phyloP scores from a whole-genome alignment of 768 basidiomycete species.

The Cytidiella melzeri region DNA sequence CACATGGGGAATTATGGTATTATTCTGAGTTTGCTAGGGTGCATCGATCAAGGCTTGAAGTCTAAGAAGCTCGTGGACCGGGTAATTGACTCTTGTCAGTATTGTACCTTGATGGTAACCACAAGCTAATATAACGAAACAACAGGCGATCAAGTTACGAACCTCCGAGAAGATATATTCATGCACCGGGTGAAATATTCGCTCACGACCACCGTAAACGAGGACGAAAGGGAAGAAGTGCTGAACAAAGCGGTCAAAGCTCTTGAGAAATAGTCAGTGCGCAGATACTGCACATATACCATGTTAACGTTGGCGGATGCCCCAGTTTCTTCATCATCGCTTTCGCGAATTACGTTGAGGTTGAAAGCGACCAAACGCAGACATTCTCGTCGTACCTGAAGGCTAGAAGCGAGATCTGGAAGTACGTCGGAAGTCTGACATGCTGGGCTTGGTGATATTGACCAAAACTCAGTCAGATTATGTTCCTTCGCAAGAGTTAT shows the following conservation, averaged over 20 bases:
- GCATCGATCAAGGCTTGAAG: conserved; percentile 77
- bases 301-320: conserved; percentile 1
- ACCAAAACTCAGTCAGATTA: conserved; percentile 59
- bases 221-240: conserved; percentile 41
- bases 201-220: conserved; percentile 66
- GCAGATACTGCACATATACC: neutral
- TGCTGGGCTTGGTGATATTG: too few relatives aligned
- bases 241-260: conserved; percentile 67
- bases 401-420: conserved; percentile 87
- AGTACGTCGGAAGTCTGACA: conserved; percentile 48
- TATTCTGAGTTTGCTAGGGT: conserved; percentile 89
- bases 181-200: conserved; percentile 82
- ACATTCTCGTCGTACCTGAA: conserved; percentile 87
- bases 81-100: conserved; percentile 71
- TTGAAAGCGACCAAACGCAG: conserved; percentile 51
- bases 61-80: conserved; percentile 89
- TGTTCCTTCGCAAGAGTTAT: conserved; percentile 73
- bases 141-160: conserved; percentile 85
- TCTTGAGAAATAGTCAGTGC: conserved; percentile 82
- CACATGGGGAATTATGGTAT: conserved; percentile 90
- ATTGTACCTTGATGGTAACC: neutral
- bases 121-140: conserved; percentile 22
- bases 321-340: conserved; percentile 88
- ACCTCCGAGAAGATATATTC: conserved; percentile 86
- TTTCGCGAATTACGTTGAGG: conserved; percentile 83